A percentile compares a stretch with the other conserved stretches of the same genome.
Conservation (phyloP, 257 asterid species). For the Anisodus acutangulus region DNA sequence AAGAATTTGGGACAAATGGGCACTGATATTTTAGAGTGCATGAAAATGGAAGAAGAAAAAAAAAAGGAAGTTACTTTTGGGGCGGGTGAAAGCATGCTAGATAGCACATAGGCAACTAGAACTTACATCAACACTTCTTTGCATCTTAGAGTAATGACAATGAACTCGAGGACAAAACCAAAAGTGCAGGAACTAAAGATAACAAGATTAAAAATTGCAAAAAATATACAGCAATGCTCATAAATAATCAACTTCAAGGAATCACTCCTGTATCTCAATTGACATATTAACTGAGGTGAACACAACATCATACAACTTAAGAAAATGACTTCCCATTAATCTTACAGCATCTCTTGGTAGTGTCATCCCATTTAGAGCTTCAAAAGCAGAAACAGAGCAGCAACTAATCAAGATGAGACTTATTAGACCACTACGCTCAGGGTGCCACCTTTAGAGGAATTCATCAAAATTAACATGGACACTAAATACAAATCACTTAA, state of each 20-base stretch:
- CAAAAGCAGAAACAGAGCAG: background rate
- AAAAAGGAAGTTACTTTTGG: background rate
- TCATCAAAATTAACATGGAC: slow-evolving; percentile 4
- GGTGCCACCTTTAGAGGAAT: background rate
- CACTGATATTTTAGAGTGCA: background rate
- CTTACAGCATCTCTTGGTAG: background rate
- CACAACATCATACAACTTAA: background rate
- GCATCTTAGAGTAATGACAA: background rate
- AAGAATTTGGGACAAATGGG: background rate
- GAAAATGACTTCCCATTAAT: background rate
- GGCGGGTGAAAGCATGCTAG: background rate
- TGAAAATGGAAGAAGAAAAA: background rate
- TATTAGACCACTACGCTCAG: background rate
- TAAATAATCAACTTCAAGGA: background rate
- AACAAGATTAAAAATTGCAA: background rate
- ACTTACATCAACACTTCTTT: background rate
- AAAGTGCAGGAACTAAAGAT: background rate
- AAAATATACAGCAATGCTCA: background rate
- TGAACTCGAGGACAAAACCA: background rate
- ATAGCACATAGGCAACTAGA: background rate
- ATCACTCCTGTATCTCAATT: background rate
- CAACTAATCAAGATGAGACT: background rate
- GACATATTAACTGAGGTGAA: background rate
- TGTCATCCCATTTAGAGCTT: slow-evolving; percentile 7
- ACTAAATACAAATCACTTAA: background rate